Evolutionary conservation across 371 early-diverging fungal species (phyloP).

Genomic region (Syncephalastrum monosporum): DNA sequence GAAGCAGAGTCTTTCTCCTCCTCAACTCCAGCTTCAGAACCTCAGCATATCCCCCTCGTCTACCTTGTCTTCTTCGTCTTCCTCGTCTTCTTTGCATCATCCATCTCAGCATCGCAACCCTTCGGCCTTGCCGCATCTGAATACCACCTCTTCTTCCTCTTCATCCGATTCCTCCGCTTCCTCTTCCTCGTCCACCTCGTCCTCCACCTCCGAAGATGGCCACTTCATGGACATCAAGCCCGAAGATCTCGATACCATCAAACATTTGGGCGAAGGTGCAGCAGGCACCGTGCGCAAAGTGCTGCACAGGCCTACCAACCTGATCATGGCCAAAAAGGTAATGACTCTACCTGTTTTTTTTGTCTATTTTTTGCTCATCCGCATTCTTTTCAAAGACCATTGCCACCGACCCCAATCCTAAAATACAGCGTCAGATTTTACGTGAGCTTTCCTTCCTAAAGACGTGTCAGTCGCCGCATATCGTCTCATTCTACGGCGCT

Average conservation of each 20-base stretch:
- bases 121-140: neutral
- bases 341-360: neutral
- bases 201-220: conserved; percentile 5
- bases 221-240: conserved; percentile 47
- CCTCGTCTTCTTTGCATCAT: too few species aligned
- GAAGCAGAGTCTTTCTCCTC: too few species aligned
- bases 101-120: too few species aligned
- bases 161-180: conserved; percentile 11
- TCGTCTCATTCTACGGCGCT: conserved; percentile 93
- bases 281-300: conserved; percentile 94
- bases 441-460: conserved; percentile 87
- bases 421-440: conserved; percentile 78
- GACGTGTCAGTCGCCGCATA: conserved; percentile 87
- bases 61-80: too few species aligned
- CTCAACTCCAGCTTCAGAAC: too few species aligned
- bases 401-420: conserved; percentile 66
- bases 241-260: conserved; percentile 62
- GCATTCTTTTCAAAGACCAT: conserved; percentile 41
- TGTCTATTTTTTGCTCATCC: neutral
- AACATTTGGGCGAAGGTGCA: conserved; percentile 89
- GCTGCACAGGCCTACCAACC: conserved; percentile 69
- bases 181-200: conserved; percentile 9
- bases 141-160: conserved; percentile 1
- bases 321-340: conserved; percentile 96
- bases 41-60: too few species aligned